A percentile compares a stretch with the other conserved stretches of the same genome.
These are phyloP conservation scores for Oxyria digyna DNA, from an alignment of 148 eudicot genomes.

Conservation along the genomic window DNA sequence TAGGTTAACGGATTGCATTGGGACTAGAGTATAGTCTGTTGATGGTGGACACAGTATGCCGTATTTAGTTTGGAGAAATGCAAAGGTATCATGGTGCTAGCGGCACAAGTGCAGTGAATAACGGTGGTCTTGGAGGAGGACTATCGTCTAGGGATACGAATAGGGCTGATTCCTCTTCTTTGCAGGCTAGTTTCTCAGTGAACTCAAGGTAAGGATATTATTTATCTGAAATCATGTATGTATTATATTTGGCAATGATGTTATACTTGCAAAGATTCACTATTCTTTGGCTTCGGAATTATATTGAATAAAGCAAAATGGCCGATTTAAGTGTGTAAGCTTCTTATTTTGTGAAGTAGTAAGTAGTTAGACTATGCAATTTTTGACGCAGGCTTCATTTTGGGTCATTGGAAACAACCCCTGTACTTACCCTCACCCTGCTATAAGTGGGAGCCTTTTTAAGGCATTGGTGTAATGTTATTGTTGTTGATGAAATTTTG, in stretches of 20 bases:
- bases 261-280: too few relatives aligned
- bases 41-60: slow-evolving; percentile 81
- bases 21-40: slow-evolving; percentile 16
- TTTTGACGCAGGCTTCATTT: too few relatives aligned
- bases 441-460: too few relatives aligned
- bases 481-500: background rate
- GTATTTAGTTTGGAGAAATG: slow-evolving; percentile 86
- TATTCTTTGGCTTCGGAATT: too few relatives aligned
- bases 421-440: too few relatives aligned
- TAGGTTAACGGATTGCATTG: background rate
- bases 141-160: slow-evolving; percentile 53
- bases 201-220: slow-evolving; percentile 47
- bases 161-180: slow-evolving; percentile 49
- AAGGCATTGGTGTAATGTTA: too few relatives aligned
- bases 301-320: too few relatives aligned
- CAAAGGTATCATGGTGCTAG: slow-evolving; percentile 89
- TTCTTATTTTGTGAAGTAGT: too few relatives aligned
- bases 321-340: too few relatives aligned
- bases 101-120: slow-evolving; percentile 93
- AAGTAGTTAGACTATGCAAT: too few relatives aligned
- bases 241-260: too few relatives aligned
- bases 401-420: too few relatives aligned
- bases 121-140: slow-evolving; percentile 54
- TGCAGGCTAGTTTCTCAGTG: slow-evolving; percentile 48
- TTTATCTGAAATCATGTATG: background rate